Percentiles rank a stretch among this genome's conserved stretches.
Conservation (phyloP, 345 rosid species). For the Eucalyptus sp. region DNA sequence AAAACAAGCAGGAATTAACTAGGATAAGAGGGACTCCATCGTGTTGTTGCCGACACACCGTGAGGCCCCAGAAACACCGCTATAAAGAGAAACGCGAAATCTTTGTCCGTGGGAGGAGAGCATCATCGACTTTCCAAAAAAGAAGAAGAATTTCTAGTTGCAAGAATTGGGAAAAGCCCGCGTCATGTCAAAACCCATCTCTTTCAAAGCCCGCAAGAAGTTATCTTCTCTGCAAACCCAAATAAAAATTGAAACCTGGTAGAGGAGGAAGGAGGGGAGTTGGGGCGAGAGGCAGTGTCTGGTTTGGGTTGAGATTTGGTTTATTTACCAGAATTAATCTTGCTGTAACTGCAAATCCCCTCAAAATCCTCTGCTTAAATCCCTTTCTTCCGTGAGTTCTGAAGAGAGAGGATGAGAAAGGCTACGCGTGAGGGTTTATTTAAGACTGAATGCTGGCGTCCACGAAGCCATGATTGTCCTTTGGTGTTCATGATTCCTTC, state of each 20-base stretch:
- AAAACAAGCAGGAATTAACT: not conserved
- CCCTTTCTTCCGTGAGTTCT: not conserved
- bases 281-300: not conserved
- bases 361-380: not conserved
- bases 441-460: not conserved
- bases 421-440: not conserved
- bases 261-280: not conserved
- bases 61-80: not conserved
- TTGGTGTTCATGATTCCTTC: not conserved
- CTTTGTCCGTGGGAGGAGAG: not conserved
- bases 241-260: not conserved
- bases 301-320: not conserved
- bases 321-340: not conserved
- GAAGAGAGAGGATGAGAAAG: not conserved
- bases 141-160: not conserved
- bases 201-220: constrained; percentile 13
- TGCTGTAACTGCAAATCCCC: not conserved
- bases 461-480: not conserved
- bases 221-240: not conserved
- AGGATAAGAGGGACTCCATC: not conserved
- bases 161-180: not conserved
- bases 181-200: not conserved
- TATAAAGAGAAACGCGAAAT: not conserved
- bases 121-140: not conserved
- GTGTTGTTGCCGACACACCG: not conserved